Evolutionary conservation across 2,329 filamentous ascomycete species (phyloP).

Genomic region (Ceratocystis alfenasii): DNA sequence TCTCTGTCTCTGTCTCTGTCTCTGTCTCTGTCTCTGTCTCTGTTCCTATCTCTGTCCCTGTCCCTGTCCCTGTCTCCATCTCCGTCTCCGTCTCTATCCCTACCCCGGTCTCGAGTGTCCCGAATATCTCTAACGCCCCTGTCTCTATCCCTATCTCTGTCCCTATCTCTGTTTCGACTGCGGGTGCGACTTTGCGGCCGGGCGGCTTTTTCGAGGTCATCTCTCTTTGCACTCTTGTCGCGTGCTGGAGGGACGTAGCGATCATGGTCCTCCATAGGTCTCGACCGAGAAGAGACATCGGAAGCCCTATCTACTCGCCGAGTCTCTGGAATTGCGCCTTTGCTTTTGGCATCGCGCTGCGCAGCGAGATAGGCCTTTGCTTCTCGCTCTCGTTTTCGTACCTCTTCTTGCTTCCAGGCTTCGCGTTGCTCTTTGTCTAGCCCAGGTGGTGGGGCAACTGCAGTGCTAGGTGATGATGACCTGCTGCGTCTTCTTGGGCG

Average conservation of each 20-base stretch:
- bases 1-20: conserved; percentile 29
- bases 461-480: conserved; percentile 33
- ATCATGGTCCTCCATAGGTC: conserved; percentile 30
- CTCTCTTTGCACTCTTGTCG: conserved; percentile 25
- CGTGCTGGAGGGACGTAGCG: conserved; percentile 38
- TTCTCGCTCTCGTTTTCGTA: conserved; percentile 50
- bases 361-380: conserved; percentile 53
- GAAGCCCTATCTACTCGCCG: conserved; percentile 34
- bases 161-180: conserved; percentile 29
- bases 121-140: conserved; percentile 26
- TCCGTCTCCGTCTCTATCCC: conserved; percentile 28
- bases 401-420: conserved; percentile 49
- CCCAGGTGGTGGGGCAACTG: conserved; percentile 31
- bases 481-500: conserved; percentile 34
- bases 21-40: conserved; percentile 25
- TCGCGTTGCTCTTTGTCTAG: conserved; percentile 40
- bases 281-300: conserved; percentile 28
- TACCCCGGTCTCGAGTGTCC: conserved; percentile 29
- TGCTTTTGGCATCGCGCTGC: conserved; percentile 47
- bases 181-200: conserved; percentile 28
- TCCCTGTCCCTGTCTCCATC: conserved; percentile 26
- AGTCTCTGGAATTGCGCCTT: conserved; percentile 38
- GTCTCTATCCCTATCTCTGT: conserved; percentile 23
- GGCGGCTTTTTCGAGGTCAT: conserved; percentile 12
- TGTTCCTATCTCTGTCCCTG: conserved; percentile 29